Evolutionary conservation across 2,329 filamentous ascomycete genomes (phyloP).

Genomic region (Fusarium sp.): DNA sequence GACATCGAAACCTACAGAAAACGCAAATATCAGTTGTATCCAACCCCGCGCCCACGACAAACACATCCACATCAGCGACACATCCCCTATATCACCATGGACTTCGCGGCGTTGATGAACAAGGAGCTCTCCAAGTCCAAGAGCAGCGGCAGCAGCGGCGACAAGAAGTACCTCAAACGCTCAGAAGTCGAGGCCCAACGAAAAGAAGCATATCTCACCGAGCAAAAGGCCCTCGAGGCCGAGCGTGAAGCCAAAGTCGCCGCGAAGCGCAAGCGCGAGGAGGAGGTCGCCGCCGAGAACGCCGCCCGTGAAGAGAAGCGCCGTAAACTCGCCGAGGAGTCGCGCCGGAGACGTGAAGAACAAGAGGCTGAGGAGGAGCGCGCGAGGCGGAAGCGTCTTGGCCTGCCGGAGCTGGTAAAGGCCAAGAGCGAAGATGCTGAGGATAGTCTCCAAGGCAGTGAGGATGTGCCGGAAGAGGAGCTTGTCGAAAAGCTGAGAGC

Average conservation of each 20-base stretch:
- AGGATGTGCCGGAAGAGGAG: conserved; percentile 79
- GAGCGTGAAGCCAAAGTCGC: conserved; percentile 76
- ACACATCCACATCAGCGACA: neutral
- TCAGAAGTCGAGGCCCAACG: conserved; percentile 88
- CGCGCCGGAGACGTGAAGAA: conserved; percentile 74
- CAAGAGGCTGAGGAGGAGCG: conserved; percentile 80
- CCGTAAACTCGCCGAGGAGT: conserved; percentile 83
- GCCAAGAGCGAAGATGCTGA: conserved; percentile 55
- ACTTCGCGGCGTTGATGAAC: conserved; percentile 94
- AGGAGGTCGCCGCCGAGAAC: conserved; percentile 80
- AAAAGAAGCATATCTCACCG: conserved; percentile 81
- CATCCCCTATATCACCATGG: conserved; percentile 70
- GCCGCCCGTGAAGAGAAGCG: conserved; percentile 84
- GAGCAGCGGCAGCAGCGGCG: conserved; percentile 55
- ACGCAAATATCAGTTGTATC: neutral
- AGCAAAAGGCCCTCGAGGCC: conserved; percentile 80
- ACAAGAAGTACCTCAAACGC: conserved; percentile 85
- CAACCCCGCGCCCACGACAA: neutral
- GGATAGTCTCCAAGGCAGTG: conserved; percentile 58
- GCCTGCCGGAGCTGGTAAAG: conserved; percentile 77
- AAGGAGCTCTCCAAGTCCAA: conserved; percentile 91
- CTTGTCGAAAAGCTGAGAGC: conserved; percentile 75
- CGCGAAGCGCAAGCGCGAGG: conserved; percentile 89
- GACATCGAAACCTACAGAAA: neutral
- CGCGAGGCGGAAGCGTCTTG: conserved; percentile 78